Evolutionary conservation across 768 basidiomycete species (phyloP).

Genomic region (Leccinum fibrillosum): DNA sequence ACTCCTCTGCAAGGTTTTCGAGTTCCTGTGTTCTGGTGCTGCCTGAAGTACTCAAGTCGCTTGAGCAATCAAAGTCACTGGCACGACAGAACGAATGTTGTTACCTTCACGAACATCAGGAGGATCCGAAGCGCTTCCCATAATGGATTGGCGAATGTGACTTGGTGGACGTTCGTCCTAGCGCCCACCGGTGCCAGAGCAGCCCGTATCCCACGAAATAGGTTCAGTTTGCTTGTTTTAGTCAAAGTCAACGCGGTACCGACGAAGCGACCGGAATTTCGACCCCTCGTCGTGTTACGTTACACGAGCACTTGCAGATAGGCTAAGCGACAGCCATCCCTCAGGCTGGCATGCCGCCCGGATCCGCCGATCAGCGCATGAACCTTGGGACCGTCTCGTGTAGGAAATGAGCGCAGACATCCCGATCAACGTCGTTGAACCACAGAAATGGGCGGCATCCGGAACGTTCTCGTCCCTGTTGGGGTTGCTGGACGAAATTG

Average conservation of each 20-base stretch:
- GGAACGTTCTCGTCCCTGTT: neutral
- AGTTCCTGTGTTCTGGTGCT: neutral
- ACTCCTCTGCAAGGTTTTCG: neutral
- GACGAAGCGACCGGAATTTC: neutral
- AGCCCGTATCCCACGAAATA: neutral
- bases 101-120: neutral
- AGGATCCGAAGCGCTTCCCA: neutral
- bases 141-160: neutral
- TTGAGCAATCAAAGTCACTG: neutral
- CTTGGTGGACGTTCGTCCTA: conserved; percentile 5
- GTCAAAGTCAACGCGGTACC: neutral
- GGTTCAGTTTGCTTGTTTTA: neutral
- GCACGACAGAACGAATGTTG: neutral
- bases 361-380: neutral
- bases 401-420: conserved; percentile 2
- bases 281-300: neutral
- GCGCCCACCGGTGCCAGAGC: neutral
- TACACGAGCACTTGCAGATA: neutral
- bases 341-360: conserved; percentile 1
- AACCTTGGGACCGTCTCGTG: conserved; percentile 1
- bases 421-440: neutral
- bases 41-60: neutral
- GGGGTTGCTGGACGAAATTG: neutral
- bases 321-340: conserved; percentile 1
- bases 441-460: conserved; percentile 13